Base-by-base conservation (phyloP, 2,329 filamentous ascomycete genomes). In the Alternaria triticina region DNA sequence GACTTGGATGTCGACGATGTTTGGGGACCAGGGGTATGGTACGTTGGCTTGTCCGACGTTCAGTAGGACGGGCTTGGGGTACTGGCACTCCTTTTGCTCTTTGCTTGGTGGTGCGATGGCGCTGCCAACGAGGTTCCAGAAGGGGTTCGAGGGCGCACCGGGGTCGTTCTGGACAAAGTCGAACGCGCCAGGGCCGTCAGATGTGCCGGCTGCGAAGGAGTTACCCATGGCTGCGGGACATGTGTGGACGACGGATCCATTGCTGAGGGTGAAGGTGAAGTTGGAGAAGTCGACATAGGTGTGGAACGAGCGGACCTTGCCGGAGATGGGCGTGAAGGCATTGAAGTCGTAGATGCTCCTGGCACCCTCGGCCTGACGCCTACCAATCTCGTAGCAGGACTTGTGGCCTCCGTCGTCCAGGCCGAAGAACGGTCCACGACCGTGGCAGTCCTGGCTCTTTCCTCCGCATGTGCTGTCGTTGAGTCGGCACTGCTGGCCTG, bases 151-250 rank as follows among this genome's bases (percentile, higher is more conserved):
- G 0, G 93, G 90, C n/a, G 87, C 84, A 30, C 89, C 90, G 0
- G 90, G 90, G 68, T 92, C 87, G 68, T 94, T 94, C 76, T 98
- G 95, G 1, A 92, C 96, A 77, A 98, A 97, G 80, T 98, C 95
- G 73, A 97, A 97, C 0, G 89, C 89, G 1, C 95, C 95, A 0
- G 95, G 94, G 6, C 95, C 93, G 77, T 98, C 95, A 0, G 93
- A 92, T 0, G 95, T 98, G 11, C 95, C 95, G 1, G 92, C 95
- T 0, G 95, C 95, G 76, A 98, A 98, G 0, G 92, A 94, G 77
- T 96, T 97, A 6, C 95, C 95, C 63, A 98, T 83, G 0, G 94
- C 93, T 0, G 94, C 94, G 4, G 94, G 90, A 71, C 95, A 98
- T 0, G 94, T 97, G 54, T 82, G 84, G 7, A 89, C 91, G 28